Base-by-base conservation (phyloP, 768 basidiomycete species). In the Vararia minispora region DNA sequence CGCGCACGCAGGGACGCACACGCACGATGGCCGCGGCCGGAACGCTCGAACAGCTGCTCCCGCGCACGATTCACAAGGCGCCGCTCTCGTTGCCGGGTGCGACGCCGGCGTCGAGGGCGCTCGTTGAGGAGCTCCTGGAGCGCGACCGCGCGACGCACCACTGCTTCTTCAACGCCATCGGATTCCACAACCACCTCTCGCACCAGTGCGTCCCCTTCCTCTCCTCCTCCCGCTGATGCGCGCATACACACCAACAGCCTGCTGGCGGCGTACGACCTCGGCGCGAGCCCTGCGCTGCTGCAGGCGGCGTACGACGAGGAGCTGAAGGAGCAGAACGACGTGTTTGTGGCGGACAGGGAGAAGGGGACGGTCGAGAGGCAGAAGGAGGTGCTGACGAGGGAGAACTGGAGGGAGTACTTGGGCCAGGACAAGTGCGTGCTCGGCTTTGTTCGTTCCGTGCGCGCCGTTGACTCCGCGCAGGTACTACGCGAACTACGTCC, bases 181-280 rank as follows among this genome's bases (percentile, higher is more conserved):
- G 63, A 3, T 59, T 76, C 21, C 74, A 78, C 47, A 76, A 76
- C 50, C 76, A 78, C 51, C 52, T 73, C 11, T 68, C 66, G 45
- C 74, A 78, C 47, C 74, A 76, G 74, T 76, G 35, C 53, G 68
- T 47, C 7, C 18, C 10, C 8, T 9, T 29, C 11, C 13, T 25
- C 16, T 35, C 23, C 4, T 3, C 10, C 35, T 25, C 13, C 22
- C 23, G n/a, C 26, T 12, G 10, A 35, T 25, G 6, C n/a, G 2
- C n/a, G 12, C 13, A 18, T 28, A 12, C 7, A 21, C 2, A 23
- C 22, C 13, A 21, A 18, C 24, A 77, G 74, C 44, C 37, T 76
- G 8, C 54, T 76, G 2, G 71, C 72, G 1, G 69, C 71, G 2
- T 76, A 75, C 41, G 73, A 76, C 53, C 48, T 76, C 3, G 74